Evolutionary conservation across 495 filamentous ascomycete species (phyloP), one percentile per base, ranked within the genome.

Genomic region (Neurospora cerealis): DNA sequence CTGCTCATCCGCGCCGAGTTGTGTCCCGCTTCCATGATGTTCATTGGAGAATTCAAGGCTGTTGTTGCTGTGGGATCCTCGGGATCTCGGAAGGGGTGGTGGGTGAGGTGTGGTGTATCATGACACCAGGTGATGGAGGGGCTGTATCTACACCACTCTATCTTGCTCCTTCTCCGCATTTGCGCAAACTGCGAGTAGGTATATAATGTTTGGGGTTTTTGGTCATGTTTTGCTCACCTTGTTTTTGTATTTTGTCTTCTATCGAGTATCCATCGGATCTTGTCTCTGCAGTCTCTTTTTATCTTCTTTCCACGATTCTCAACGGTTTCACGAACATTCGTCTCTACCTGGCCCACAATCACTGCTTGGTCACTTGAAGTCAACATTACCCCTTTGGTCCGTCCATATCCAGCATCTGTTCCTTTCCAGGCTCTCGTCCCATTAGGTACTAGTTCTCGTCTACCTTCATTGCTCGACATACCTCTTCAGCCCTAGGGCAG

Each of bases 21-120:
- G 72, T 71, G 73, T 37, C 54, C 72, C 73, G 48, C 41, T 41
- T 60, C 41, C 69, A 71, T 70, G 70, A 69, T 69, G 24, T 34
- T 74, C 71, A 81, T 81, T 81, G 79, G 78, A 76, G 78, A 80
- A 76, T 75, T 73, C 54, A 1, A 72, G 24, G 28, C 36, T 73
- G 70, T 28, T 69, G 17, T 36, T 34, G 11, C n/a, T 60, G 24
- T 9, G 24, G 39, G 24, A 32, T 72, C 19, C 62, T 78, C 70
- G 72, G 74, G 69, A 69, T 37, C 38, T 41, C 13, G 73, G 73
- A 70, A 70, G 69, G 39, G 71, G 41, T 66, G 44, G 42, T 60
- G 70, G 34, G 32, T 54, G 71, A 40, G 60, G 17, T 19, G 32
- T 66, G 24, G 60, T 69, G 74, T 74, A 62, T 42, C 48, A 73